A percentile compares a stretch with the other conserved stretches of the same genome.
These are phyloP conservation scores for Aspergillus neoniger DNA, from an alignment of 2,329 filamentous ascomycete genomes.

Conservation along the genomic window DNA sequence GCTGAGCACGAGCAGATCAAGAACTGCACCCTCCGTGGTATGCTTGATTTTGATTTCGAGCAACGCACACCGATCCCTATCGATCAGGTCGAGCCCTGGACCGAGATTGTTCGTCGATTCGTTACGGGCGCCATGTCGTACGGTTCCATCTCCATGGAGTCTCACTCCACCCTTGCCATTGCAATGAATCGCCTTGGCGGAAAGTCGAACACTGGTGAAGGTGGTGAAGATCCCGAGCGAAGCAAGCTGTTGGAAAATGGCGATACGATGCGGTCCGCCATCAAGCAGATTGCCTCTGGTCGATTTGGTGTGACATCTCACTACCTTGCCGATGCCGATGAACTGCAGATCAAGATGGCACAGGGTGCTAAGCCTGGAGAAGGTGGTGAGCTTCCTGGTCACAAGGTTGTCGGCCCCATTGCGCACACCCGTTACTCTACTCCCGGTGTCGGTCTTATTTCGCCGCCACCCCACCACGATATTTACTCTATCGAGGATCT, in stretches of 20 bases:
- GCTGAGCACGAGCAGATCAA: constrained; percentile 96
- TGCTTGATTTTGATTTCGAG: constrained; percentile 95
- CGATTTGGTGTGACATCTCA: constrained; percentile 95
- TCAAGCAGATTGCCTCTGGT: constrained; percentile 95
- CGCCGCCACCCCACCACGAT: constrained; percentile 93
- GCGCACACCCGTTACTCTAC: constrained; percentile 94
- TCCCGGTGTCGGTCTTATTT: constrained; percentile 93
- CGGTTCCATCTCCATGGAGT: constrained; percentile 97
- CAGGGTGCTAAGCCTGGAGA: constrained; percentile 97
- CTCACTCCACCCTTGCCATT: constrained; percentile 90
- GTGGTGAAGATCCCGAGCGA: constrained; percentile 91
- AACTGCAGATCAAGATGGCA: constrained; percentile 99
- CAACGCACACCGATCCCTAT: constrained; percentile 82
- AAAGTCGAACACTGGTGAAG: constrained; percentile 97
- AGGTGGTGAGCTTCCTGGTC: constrained; percentile 92
- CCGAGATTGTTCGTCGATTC: constrained; percentile 93
- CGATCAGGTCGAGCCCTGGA: constrained; percentile 97
- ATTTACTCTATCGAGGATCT: constrained; percentile 98
- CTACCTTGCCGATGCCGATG: constrained; percentile 92
- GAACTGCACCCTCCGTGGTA: constrained; percentile 87
- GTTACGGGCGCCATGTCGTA: constrained; percentile 99
- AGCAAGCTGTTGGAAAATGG: constrained; percentile 85
- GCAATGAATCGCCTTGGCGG: constrained; percentile 96
- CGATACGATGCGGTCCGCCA: constrained; percentile 94
- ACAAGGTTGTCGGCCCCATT: constrained; percentile 94